phyloP scores from a whole-genome alignment of 139 green algal genomes.

The Chlamydomonas schloesseri region DNA sequence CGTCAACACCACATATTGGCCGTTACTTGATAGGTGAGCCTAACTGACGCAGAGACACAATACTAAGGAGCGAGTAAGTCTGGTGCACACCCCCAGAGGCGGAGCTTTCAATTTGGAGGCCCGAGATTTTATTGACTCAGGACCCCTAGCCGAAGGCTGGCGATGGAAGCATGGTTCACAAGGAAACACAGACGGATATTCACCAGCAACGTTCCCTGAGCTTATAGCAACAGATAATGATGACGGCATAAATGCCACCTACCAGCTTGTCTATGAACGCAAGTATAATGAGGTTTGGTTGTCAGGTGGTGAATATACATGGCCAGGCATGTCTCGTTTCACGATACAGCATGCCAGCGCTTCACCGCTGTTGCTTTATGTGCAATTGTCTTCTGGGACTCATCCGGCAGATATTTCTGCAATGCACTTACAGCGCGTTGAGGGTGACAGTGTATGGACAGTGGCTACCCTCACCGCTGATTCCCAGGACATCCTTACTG shows the following conservation, averaged over 20 bases:
- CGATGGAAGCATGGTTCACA: not conserved
- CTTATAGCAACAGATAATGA: not conserved
- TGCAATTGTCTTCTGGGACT: not conserved
- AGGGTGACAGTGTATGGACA: not conserved
- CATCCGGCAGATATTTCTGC: not conserved
- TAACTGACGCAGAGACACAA: no score
- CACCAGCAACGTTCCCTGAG: not conserved
- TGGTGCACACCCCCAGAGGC: no score
- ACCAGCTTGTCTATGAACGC: not conserved
- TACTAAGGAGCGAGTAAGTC: not conserved
- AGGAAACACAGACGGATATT: not conserved
- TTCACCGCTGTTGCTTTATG: not conserved
- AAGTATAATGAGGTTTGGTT: no score
- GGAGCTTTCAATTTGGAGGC: not conserved
- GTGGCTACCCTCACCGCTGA: not conserved
- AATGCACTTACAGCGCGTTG: not conserved
- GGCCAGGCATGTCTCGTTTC: not conserved
- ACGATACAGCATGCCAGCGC: not conserved
- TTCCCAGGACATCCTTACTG: not conserved
- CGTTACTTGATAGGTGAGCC: no score
- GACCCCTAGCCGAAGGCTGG: not conserved
- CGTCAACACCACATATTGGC: no score
- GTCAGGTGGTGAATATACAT: not conserved
- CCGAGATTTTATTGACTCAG: not conserved
- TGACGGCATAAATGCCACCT: not conserved